Conservation (phyloP, 208 protist species). For the Acanthamoeba healyi region DNA sequence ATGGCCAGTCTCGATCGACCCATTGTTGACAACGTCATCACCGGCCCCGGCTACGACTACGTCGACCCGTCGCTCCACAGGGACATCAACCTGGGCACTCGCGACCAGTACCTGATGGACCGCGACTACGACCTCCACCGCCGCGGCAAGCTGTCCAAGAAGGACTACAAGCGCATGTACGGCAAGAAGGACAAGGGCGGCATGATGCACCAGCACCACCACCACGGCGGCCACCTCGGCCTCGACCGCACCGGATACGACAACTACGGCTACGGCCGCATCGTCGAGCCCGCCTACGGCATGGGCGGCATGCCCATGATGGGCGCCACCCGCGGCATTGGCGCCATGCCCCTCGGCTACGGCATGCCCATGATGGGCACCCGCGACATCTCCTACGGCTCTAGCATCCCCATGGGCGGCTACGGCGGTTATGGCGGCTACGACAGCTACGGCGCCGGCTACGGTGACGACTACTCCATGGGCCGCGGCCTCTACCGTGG, state of each 20-base stretch:
- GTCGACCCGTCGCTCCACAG: slow-evolving; percentile 16
- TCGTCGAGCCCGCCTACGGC: not conserved
- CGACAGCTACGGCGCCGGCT: not conserved
- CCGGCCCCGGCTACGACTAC: slow-evolving; percentile 12
- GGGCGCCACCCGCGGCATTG: not conserved
- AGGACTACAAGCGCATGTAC: slow-evolving; percentile 52
- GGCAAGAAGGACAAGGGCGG: slow-evolving; percentile 1
- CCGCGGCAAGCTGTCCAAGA: slow-evolving; percentile 63
- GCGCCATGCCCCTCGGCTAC: not conserved
- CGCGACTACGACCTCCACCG: slow-evolving; percentile 60
- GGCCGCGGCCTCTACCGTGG: not conserved
- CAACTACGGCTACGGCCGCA: slow-evolving; percentile 29
- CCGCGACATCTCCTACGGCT: not conserved
- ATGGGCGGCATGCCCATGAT: not conserved
- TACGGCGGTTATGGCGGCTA: slow-evolving; percentile 1
- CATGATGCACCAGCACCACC: not conserved
- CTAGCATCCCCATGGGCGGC: not conserved
- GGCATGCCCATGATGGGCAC: too few relatives aligned
- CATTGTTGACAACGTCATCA: not conserved
- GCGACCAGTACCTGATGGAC: slow-evolving; percentile 46
- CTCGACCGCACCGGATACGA: slow-evolving; percentile 23
- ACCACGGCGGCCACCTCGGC: slow-evolving; percentile 11
- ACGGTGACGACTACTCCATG: not conserved
- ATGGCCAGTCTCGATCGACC: slow-evolving; percentile 43
- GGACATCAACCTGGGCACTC: slow-evolving; percentile 27